These are phyloP conservation scores for Yarrowia osloensis DNA, from an alignment of 805 yeast genomes.

Conservation along the genomic window DNA sequence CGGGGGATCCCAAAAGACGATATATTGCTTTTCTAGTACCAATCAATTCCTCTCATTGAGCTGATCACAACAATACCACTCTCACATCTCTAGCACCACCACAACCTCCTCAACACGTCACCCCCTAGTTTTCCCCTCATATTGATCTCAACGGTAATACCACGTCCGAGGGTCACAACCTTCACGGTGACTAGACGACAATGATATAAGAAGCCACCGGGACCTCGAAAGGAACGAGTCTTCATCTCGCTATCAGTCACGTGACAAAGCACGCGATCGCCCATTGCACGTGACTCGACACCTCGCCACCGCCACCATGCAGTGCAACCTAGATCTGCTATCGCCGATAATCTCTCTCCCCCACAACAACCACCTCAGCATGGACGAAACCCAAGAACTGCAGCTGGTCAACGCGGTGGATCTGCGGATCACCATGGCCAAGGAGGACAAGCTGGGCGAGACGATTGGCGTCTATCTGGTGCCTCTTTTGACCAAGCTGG, in stretches of 20 bases:
- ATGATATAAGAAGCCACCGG: too few relatives aligned
- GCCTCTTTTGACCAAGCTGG: constrained; percentile 76
- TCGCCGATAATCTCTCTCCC: not conserved
- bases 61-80: not conserved
- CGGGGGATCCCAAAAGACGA: not conserved
- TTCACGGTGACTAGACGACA: too few relatives aligned
- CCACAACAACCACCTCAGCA: not conserved
- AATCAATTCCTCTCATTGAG: not conserved
- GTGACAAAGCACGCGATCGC: too few relatives aligned
- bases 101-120: not conserved
- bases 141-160: not conserved
- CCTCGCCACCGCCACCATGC: constrained; percentile 26
- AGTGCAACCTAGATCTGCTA: not conserved
- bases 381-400: constrained; percentile 34
- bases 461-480: constrained; percentile 64
- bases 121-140: not conserved
- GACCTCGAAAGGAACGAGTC: too few relatives aligned
- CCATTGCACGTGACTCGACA: not conserved
- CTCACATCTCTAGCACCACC: not conserved
- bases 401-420: constrained; percentile 63
- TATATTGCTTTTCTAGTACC: not conserved
- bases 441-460: constrained; percentile 64
- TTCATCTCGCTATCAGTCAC: too few relatives aligned
- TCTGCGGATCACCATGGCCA: constrained; percentile 75
- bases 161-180: too few relatives aligned